These are phyloP conservation scores for Thelonectria rubi DNA, from an alignment of 2,329 filamentous ascomycete species.

Conservation along the genomic window DNA sequence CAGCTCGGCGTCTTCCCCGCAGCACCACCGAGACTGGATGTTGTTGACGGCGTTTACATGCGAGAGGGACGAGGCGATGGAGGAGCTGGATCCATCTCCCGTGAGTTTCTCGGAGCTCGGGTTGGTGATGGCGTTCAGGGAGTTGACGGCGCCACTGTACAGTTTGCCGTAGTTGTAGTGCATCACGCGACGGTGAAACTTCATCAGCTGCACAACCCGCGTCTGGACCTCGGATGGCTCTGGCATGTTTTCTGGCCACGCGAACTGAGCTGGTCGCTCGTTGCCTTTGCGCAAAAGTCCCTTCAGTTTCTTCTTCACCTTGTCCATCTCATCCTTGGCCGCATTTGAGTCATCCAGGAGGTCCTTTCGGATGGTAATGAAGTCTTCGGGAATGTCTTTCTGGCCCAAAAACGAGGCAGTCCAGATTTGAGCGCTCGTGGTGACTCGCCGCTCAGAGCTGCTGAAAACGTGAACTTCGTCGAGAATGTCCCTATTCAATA, in stretches of 20 bases:
- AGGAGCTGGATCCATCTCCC: constrained; percentile 53
- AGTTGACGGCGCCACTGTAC: constrained; percentile 71
- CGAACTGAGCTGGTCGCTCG: constrained; percentile 92
- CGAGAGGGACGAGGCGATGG: constrained; percentile 61
- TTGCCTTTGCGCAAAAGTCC: constrained; percentile 90
- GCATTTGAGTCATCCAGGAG: constrained; percentile 97
- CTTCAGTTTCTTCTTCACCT: constrained; percentile 99
- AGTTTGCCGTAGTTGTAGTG: constrained; percentile 89
- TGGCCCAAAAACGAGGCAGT: constrained; percentile 87
- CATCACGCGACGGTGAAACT: constrained; percentile 96
- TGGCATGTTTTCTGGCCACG: constrained; percentile 95
- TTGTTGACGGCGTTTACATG: constrained; percentile 70
- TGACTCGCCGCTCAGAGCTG: constrained; percentile 93
- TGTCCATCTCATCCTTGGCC: constrained; percentile 99
- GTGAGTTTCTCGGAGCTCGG: constrained; percentile 57
- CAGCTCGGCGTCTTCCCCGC: constrained; percentile 90
- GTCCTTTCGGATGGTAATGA: constrained; percentile 92
- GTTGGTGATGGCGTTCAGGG: constrained; percentile 66
- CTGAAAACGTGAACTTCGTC: constrained; percentile 95
- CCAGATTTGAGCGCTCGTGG: constrained; percentile 96
- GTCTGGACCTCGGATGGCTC: constrained; percentile 94
- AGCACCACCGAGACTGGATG: constrained; percentile 95
- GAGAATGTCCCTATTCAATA: constrained; percentile 91
- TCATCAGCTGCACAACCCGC: constrained; percentile 94
- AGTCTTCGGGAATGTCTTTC: constrained; percentile 84